Evolutionary conservation across 139 green algal genomes (phyloP), one percentile per base, ranked within the genome.

Genomic region (Coccomyxa sp.): DNA sequence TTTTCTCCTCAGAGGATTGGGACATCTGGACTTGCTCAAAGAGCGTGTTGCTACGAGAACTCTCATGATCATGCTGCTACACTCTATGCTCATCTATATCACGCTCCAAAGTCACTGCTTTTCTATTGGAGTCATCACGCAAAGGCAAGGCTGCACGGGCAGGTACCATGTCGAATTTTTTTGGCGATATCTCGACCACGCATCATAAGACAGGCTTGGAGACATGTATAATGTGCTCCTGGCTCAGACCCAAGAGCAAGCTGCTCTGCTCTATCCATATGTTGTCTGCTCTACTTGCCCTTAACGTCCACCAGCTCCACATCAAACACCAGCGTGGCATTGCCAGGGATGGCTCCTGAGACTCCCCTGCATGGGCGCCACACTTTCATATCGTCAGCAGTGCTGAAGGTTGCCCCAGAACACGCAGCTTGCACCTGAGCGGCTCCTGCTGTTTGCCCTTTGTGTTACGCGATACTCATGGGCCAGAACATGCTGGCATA

Each of bases 311-410:
- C 82, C 31, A 95, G 80, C 77, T 93, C 87, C 33, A 98, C 92
- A 24, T 95, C 91, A 79, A 98, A 98, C 16, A 88, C 70, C 14
- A 97, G 88, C 27, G 82, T 92, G 41, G 88, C 76, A 80, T 95
- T 95, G 7, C 87, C 70, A 4, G 94, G 94, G 73, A 98, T 98
- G 40, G 85, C 78, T 3, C 77, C 77, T 27, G 68, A 71, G 31
- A 87, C 74, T n/a, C 90, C 85, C 33, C n/a, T 71, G 16, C 44
- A 16, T 16, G 91, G 64, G 54, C 27, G 8, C 8, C 7, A 54
- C 18, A 27, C 22, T 10, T 12, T 16, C 64, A 34, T 31, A 16
- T 71, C 14, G 8, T 16, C 27, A 16, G 33, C 8, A 8, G 22
- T 31, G n/a, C 27, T 31, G 22, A 71, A 71, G 8, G 27, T 12